Evolutionary conservation across 352 stramenopile species (phyloP).

Genomic region (Phytophthora cactorum): DNA sequence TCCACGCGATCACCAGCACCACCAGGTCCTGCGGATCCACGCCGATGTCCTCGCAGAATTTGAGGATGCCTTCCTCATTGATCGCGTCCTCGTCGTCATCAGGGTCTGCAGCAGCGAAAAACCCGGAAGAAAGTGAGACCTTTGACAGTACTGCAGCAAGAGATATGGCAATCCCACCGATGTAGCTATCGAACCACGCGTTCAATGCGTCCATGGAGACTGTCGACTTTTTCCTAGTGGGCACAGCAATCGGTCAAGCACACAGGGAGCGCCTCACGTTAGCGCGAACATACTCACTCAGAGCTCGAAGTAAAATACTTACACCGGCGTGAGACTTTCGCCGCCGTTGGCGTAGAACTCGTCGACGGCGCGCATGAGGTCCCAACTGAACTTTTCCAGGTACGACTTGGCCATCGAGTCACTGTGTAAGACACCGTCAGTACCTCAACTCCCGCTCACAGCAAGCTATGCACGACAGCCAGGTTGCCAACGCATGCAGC

Average conservation of each 20-base stretch:
- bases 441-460: background rate
- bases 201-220: constrained; percentile 53
- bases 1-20: constrained; percentile 88
- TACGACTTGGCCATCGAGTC: constrained; percentile 77
- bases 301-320: background rate
- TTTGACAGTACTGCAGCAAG: background rate
- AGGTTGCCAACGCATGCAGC: background rate
- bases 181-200: constrained; percentile 74
- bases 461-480: background rate
- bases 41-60: constrained; percentile 82
- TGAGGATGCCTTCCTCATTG: constrained; percentile 77
- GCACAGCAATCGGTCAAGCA: too few relatives aligned
- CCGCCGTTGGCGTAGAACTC: constrained; percentile 79
- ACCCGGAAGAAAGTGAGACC: background rate
- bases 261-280: background rate
- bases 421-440: constrained; percentile 28
- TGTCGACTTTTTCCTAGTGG: constrained; percentile 34
- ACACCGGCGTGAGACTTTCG: constrained; percentile 37
- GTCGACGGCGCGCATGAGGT: constrained; percentile 78
- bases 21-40: constrained; percentile 81
- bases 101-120: constrained; percentile 19
- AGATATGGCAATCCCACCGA: constrained; percentile 34
- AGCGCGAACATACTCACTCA: background rate
- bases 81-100: constrained; percentile 74
- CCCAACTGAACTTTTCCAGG: constrained; percentile 82